These are phyloP conservation scores for Verticillium tricorpus DNA, from an alignment of 2,329 filamentous ascomycete genomes.

Conservation along the genomic window DNA sequence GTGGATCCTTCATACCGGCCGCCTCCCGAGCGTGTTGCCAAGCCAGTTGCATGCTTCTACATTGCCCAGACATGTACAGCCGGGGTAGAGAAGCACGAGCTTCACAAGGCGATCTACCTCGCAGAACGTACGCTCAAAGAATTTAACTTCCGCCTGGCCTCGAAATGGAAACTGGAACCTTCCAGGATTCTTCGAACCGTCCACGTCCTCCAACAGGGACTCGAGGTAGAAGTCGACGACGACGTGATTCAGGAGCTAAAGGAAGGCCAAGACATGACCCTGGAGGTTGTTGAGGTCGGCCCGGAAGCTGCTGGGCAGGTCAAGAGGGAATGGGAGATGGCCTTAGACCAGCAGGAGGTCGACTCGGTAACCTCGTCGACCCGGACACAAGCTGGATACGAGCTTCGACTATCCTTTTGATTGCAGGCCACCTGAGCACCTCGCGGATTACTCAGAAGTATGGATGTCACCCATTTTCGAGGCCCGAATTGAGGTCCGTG, in stretches of 20 bases:
- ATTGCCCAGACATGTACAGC: slow-evolving; percentile 54
- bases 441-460: background rate
- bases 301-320: slow-evolving; percentile 25
- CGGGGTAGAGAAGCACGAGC: slow-evolving; percentile 50
- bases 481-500: slow-evolving; percentile 2
- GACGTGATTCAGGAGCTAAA: slow-evolving; percentile 78
- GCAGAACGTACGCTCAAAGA: slow-evolving; percentile 71
- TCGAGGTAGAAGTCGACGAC: slow-evolving; percentile 86
- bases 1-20: slow-evolving; percentile 85
- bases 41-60: slow-evolving; percentile 85
- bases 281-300: slow-evolving; percentile 55
- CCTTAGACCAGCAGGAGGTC: slow-evolving; percentile 42
- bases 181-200: slow-evolving; percentile 66
- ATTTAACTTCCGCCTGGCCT: slow-evolving; percentile 66
- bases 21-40: slow-evolving; percentile 65
- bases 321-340: slow-evolving; percentile 61
- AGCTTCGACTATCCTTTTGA: slow-evolving; percentile 45
- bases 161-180: slow-evolving; percentile 77
- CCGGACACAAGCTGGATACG: slow-evolving; percentile 25
- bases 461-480: background rate
- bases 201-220: slow-evolving; percentile 66
- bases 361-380: slow-evolving; percentile 26
- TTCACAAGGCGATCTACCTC: slow-evolving; percentile 83
- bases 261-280: slow-evolving; percentile 89
- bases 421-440: slow-evolving; percentile 4